Base-by-base conservation (phyloP, 805 yeast genomes). In the Zygosaccharomyces gambellarensis region DNA sequence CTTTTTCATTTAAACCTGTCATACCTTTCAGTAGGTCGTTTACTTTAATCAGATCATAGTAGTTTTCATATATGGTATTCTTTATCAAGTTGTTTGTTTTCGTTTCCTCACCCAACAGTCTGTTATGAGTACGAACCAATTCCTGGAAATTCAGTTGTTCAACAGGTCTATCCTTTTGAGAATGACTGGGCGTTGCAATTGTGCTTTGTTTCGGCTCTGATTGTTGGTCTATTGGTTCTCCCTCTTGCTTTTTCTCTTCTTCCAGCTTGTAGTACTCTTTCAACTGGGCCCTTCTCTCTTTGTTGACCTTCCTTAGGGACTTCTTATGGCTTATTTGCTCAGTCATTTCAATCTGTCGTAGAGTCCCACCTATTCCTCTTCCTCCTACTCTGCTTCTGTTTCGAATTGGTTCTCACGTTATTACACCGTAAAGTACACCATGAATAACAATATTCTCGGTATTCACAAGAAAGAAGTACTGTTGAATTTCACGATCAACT, bases 11-110 rank as follows among this genome's bases (percentile, higher is more conserved):
- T 8, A 51, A 48, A 12, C 45, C 36, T 14, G 55, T 47, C 43
- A 59, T 57, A 32, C 48, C 71, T 47, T 62, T 64, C 45, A 85
- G 65, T 3, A 83, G 76, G 42, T 81, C 79, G 57, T 81, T 83
- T 50, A 85, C 76, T 58, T 82, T 82, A 59, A 85, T 83, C 54
- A 85, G 68, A 52, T 85, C 90, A 62, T 81, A 83, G 71, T 85
- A 85, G 59, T 85, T 85, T 64, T 85, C 87, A 64, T 85, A 85
- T 9, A 85, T 82, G 38, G 85, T 83, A 27, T 85, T 79, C 57
- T 85, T 85, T 54, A 83, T 82, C 41, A 79, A 81, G 47, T 62
- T 63, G 36, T 60, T 59, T 30, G 61, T 61, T 30, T 61, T 67
- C 1, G 61, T 58, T 46, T 65, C 69, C 46, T 60, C 55, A 12